These are phyloP conservation scores for Cerioporus squamosus DNA, from an alignment of 1,284 basidiomycete genomes.

Conservation along the genomic window DNA sequence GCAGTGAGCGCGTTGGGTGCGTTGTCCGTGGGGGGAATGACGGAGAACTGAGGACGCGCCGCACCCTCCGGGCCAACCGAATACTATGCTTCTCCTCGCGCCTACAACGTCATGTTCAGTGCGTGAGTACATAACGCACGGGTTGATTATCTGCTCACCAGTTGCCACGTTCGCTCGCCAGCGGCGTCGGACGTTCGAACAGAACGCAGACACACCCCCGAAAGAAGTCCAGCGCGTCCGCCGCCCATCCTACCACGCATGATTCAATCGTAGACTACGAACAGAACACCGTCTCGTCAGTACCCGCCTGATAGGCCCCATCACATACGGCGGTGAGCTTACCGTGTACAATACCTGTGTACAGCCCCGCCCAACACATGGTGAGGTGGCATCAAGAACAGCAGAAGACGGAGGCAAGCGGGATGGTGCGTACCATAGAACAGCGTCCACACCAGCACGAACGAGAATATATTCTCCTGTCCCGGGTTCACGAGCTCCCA, in stretches of 20 bases:
- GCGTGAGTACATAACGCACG: neutral
- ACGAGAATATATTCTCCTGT: constrained; percentile 86
- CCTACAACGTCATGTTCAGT: constrained; percentile 5
- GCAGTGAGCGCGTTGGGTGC: too few relatives aligned
- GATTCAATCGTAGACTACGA: constrained; percentile 32
- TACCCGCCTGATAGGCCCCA: constrained; percentile 18
- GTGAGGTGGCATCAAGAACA: neutral
- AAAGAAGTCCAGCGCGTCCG: constrained; percentile 3
- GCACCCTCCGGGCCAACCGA: too few relatives aligned
- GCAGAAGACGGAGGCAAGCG: neutral
- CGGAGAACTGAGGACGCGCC: too few relatives aligned
- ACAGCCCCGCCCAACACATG: constrained; percentile 12
- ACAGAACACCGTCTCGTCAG: constrained; percentile 15
- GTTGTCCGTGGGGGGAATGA: too few relatives aligned
- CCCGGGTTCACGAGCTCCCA: constrained; percentile 77
- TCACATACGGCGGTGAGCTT: constrained; percentile 17
- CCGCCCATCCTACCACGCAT: constrained; percentile 9
- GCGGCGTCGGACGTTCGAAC: too few relatives aligned
- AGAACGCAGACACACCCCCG: constrained; percentile 12
- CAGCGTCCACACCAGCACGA: constrained; percentile 86
- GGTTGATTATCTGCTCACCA: too few relatives aligned
- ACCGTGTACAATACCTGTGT: constrained; percentile 34
- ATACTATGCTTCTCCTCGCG: neutral
- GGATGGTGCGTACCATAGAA: constrained; percentile 74
- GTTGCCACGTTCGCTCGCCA: too few relatives aligned